Conservation (phyloP, 768 basidiomycete species). For the Leccinum longicurvipes region DNA sequence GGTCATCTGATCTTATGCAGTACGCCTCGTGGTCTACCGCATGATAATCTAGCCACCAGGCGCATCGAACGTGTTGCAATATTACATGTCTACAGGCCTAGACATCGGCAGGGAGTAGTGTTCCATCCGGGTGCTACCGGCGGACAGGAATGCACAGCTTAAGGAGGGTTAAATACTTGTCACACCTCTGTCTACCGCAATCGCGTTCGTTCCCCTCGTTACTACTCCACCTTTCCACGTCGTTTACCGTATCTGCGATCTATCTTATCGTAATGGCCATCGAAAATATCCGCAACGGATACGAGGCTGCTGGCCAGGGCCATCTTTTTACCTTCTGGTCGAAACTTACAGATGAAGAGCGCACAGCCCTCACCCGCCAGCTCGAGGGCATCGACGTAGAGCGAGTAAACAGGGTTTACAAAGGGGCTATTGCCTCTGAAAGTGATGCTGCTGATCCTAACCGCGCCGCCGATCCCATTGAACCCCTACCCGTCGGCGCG, state of each 20-base stretch:
- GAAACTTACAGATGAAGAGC: conserved; percentile 62
- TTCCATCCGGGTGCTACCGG: conserved; percentile 22
- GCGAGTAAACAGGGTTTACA: conserved; percentile 87
- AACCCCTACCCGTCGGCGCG: conserved; percentile 77
- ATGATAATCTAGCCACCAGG: no score
- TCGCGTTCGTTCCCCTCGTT: neutral
- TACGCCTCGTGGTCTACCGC: no score
- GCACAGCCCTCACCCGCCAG: conserved; percentile 60
- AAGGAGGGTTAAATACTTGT: conserved; percentile 11
- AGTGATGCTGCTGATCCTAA: conserved; percentile 41
- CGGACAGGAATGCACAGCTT: conserved; percentile 10
- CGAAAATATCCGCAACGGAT: conserved; percentile 57
- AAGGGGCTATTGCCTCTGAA: conserved; percentile 70
- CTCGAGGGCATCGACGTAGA: conserved; percentile 80
- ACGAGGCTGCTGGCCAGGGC: conserved; percentile 77
- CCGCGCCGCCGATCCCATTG: conserved; percentile 51
- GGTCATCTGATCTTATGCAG: no score
- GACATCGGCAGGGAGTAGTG: neutral
- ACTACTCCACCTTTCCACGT: neutral
- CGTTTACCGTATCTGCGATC: neutral
- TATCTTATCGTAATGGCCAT: conserved; percentile 42
- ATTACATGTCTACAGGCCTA: no score
- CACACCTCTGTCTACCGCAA: neutral
- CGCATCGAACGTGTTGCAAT: neutral
- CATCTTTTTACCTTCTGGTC: conserved; percentile 91